Base-by-base conservation (phyloP, 2,329 filamentous ascomycete species). In the Diaporthe aspalathi region DNA sequence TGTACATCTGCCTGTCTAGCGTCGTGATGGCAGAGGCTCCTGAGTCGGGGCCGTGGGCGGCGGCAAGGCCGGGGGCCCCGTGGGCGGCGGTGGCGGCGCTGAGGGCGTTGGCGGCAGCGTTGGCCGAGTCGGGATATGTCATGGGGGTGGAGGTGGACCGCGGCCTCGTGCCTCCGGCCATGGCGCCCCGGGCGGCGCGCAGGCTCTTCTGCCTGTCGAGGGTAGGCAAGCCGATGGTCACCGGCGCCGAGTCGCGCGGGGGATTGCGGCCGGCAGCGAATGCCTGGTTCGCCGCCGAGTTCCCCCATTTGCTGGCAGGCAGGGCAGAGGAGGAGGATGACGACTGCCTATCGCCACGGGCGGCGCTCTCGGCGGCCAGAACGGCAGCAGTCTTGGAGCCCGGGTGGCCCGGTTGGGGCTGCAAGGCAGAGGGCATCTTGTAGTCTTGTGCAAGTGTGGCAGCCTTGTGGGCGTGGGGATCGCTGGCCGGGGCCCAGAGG, bases 141-240 rank as follows among this genome's bases (percentile, higher is more conserved):
- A 84, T 83, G 17, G 91, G 90, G 14, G 87, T 88, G 0, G 93
- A 94, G 27, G 86, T 88, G 8, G 93, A 87, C 73, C 93, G 87
- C 72, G 87, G 87, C 71, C 91, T 87, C 24, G 49, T 62, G 57
- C 81, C 83, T 35, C 83, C 85, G 35, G 89, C 85, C 83, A 94
- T 91, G n/a, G 94, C 94, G 35, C 90, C 93, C 63, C 91, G 92
- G 16, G 94, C 94, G 52, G 94, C 94, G 45, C 89, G 83, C 57
- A 95, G 84, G 1, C 94, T 94, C 72, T 89, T 91, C 73, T 89
- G 88, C 45, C 85, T 86, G 54, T 87, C 86, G 32, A 90, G 81
- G 12, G 78, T 74, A 22, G 76, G 76, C 80, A 67, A 49, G 7
- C 35, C 35, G 6, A 27, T 45, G 60, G 45, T n/a, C 47, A 57